Percentiles rank a stretch among this genome's conserved stretches.
Evolutionary conservation across 2,329 filamentous ascomycete genomes (phyloP).

Genomic region (Fusarium drepaniforme): DNA sequence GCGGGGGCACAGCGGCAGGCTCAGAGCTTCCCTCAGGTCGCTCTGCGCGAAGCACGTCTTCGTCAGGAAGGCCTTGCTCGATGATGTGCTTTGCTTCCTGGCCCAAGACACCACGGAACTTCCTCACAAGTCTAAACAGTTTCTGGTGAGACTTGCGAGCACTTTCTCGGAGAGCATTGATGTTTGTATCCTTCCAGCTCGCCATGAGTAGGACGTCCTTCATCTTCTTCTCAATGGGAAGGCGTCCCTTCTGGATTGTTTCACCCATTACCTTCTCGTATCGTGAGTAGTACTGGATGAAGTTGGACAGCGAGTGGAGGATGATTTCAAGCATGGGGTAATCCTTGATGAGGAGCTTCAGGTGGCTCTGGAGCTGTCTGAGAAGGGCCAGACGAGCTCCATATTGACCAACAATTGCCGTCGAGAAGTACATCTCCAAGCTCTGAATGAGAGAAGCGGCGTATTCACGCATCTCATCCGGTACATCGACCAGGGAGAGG

Average conservation of each 20-base stretch:
- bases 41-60: constrained; percentile 42
- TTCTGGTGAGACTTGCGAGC: constrained; percentile 92
- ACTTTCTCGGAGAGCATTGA: constrained; percentile 88
- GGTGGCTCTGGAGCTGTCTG: constrained; percentile 72
- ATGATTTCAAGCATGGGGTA: constrained; percentile 70
- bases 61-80: constrained; percentile 69
- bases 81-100: constrained; percentile 79
- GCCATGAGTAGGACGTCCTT: constrained; percentile 92
- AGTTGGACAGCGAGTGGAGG: constrained; percentile 76
- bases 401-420: constrained; percentile 86
- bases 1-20: constrained; percentile 16
- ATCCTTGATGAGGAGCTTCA: constrained; percentile 71
- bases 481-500: constrained; percentile 71
- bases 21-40: constrained; percentile 2
- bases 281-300: constrained; percentile 79
- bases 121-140: constrained; percentile 89
- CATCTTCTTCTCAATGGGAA: constrained; percentile 88
- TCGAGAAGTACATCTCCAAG: constrained; percentile 82
- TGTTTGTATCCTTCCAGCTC: constrained; percentile 99
- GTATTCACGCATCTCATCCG: constrained; percentile 72
- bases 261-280: constrained; percentile 77
- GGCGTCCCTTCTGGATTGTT: constrained; percentile 74
- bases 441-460: constrained; percentile 78
- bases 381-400: constrained; percentile 79
- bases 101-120: constrained; percentile 84